Base-by-base conservation (phyloP, 441 rosid species). In the Populus hybrid region DNA sequence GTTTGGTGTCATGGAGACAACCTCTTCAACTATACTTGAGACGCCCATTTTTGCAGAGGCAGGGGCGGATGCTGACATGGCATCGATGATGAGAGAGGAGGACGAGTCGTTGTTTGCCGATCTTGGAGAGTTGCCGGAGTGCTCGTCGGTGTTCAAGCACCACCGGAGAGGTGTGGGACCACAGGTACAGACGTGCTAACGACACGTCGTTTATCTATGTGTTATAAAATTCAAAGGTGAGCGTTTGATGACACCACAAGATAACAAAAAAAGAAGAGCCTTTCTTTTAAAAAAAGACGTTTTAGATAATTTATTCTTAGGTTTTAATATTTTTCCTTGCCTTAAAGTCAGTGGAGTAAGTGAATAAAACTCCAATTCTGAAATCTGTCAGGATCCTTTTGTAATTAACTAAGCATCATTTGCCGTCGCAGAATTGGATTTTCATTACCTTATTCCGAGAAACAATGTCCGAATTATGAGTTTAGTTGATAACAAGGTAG, bases 91-190 rank as follows among this genome's bases (percentile, higher is more conserved):
- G 89, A 78, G 94, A 61, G 97, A 91, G 75, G 99, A 94, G 81
- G 99, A 95, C 77, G 99, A 95, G 87, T 92, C 93, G 28, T 76
- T 95, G 79, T 94, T 91, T 81, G 98, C 97, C 46, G 99, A 95
- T 85, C 98, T 95, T 9, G 99, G 87, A 3, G 99, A 95, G 90
- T 84, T 95, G 83, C 99, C 99, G 82, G 99, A 95, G 90, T 95
- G 92, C 73, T 89, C 97, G 67, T 68, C 88, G 81, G 99, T 95
- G 70, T 89, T 95, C 73, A 79, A 94, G 80, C 89, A 88, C 81
- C 85, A 76, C 73, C 80, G 86, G 16, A 7, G 85, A 67, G 91
- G 88, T 69, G 87, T 86, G 76, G 95, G 90, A 73, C 86, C 94
- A 59, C 92, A 90, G 72, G 92, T 89, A 5, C 92, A 88, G 88